These are phyloP conservation scores for Syncephalastrum contaminatum DNA, from an alignment of 371 early-diverging fungal species.

Conservation along the genomic window DNA sequence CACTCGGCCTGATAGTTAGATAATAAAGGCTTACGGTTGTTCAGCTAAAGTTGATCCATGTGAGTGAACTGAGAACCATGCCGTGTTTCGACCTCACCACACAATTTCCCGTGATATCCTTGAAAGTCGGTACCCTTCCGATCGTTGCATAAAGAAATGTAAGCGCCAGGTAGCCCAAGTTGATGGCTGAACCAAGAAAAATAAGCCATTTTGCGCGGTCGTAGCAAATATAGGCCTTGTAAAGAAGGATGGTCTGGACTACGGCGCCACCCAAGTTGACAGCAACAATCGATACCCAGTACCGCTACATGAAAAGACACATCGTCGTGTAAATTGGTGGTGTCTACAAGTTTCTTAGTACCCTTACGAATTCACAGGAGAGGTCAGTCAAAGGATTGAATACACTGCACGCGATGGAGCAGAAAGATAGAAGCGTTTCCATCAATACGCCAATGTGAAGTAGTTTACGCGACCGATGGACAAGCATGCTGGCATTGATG, in stretches of 20 bases:
- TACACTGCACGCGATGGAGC: slow-evolving; percentile 31
- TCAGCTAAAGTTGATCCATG: slow-evolving; percentile 16
- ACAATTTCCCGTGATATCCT: slow-evolving; percentile 40
- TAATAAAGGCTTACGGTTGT: slow-evolving; percentile 23
- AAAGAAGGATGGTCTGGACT: slow-evolving; percentile 41
- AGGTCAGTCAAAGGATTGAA: slow-evolving; percentile 30
- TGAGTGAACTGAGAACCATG: not conserved
- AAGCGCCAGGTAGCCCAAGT: slow-evolving; percentile 41
- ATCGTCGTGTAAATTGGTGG: not conserved
- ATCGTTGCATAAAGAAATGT: slow-evolving; percentile 30
- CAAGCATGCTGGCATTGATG: slow-evolving; percentile 19
- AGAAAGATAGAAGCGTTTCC: slow-evolving; percentile 28
- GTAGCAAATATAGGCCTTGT: slow-evolving; percentile 49
- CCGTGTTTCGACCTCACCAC: slow-evolving; percentile 18
- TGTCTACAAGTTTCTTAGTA: too few species aligned
- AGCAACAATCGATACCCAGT: slow-evolving; percentile 45
- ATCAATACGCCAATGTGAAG: slow-evolving; percentile 35
- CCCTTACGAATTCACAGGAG: slow-evolving; percentile 33
- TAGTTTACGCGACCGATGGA: slow-evolving; percentile 24
- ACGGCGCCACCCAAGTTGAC: slow-evolving; percentile 42
- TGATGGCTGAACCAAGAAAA: slow-evolving; percentile 35
- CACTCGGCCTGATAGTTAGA: not conserved
- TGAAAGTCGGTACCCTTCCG: slow-evolving; percentile 29
- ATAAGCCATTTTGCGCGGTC: slow-evolving; percentile 30
- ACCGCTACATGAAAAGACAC: slow-evolving; percentile 24